Base-by-base conservation (phyloP, 2,329 filamentous ascomycete species). In the Podosphaera xanthii region DNA sequence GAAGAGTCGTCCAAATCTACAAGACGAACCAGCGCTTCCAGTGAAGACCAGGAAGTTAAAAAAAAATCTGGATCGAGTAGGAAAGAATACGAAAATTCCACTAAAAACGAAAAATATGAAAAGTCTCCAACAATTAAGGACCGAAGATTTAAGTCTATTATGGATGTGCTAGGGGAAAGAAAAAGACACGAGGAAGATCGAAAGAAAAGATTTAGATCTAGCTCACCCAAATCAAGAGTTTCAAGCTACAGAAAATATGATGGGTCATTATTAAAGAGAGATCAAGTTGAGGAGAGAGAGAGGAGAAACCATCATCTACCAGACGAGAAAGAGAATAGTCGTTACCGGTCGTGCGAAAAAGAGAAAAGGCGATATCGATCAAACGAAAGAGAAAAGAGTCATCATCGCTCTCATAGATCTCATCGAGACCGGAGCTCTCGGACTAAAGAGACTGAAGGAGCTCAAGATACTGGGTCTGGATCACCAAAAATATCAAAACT, bases 211-310 rank as follows among this genome's bases (percentile, higher is more conserved):
- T 58, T 62, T 8, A 63, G 61, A 57, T 65, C 62, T 42, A 60
- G 64, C 14, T 68, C 66, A 56, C 58, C 61, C 46, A 67, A 63
- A 40, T 64, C 58, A 14, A 65, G 62, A 59, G 63, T 61, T 57
- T 30, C 67, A 63, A 60, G 69, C n/a, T 62, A 60, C 4, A 59
- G 63, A 44, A 69, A 72, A 60, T 69, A 70, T 40, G 64, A 71
- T 14, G 65, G 67, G 59, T 70, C 69, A 42, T 64, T 62, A 2
- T 59, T 55, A n/a, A 61, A 63, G 38, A 64, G 60, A 36, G 62
- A 62, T 7, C 66, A 22, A 22, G 22, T 22, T 22, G 22, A 22
- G 22, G 22, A 22, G 22, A 22, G 22, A 22, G 22, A 22, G 22
- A 22, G 22, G 22, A 22, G 22, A 22, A 22, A 22, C 22, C 22